Evolutionary conservation across 306 rosid species (phyloP).

Genomic region (Datisca glomerata): DNA sequence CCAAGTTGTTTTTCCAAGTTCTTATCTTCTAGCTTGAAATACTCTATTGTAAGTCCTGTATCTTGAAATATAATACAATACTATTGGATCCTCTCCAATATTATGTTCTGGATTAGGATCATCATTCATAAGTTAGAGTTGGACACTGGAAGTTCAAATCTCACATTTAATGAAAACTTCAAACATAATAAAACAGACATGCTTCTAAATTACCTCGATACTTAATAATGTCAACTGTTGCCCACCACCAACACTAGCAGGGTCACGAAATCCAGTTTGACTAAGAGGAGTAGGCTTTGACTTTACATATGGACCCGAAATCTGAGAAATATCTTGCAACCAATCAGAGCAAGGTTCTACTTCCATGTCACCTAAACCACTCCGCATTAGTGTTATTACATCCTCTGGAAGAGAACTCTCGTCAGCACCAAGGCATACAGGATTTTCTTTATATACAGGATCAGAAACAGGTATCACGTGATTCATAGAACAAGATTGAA

Average conservation of each 20-base stretch:
- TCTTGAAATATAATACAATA: no score
- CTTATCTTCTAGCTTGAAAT: no score
- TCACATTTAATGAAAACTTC: no score
- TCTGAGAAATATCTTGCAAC: constrained; percentile 57
- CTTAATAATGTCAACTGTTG: constrained; percentile 80
- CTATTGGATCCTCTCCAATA: no score
- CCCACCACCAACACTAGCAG: constrained; percentile 73
- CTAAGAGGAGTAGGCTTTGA: constrained; percentile 66
- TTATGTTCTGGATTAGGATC: no score
- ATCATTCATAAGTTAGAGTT: no score
- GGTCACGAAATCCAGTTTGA: constrained; percentile 83
- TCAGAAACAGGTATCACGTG: constrained; percentile 20
- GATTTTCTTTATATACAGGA: constrained; percentile 14
- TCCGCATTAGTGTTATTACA: constrained; percentile 4
- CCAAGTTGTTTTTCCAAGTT: not conserved
- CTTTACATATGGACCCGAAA: constrained; percentile 66
- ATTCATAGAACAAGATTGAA: constrained; percentile 23
- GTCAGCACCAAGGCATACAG: constrained; percentile 21
- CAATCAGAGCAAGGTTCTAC: constrained; percentile 22
- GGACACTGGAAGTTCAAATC: no score
- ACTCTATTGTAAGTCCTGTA: no score
- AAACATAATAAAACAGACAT: no score
- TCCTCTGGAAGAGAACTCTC: constrained; percentile 17
- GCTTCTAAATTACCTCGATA: constrained; percentile 72
- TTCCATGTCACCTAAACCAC: constrained; percentile 25